These are phyloP conservation scores for Microcyclosporella mali DNA, from an alignment of 2,329 filamentous ascomycete species.

Conservation along the genomic window DNA sequence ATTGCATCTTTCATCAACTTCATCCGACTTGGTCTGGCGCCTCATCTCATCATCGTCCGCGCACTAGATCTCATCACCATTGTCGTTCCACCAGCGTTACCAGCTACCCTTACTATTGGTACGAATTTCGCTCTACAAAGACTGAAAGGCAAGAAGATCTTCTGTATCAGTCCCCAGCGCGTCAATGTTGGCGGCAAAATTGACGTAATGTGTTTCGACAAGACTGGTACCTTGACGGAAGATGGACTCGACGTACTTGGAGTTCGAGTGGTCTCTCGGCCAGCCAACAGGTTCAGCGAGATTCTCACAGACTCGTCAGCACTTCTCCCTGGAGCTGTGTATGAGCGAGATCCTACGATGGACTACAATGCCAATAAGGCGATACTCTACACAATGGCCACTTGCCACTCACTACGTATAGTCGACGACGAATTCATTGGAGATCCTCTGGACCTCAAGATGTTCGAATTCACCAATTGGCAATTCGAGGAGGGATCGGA, in stretches of 20 bases:
- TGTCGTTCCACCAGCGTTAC: conserved; percentile 88
- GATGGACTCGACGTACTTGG: conserved; percentile 92
- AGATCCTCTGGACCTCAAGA: conserved; percentile 91
- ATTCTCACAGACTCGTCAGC: conserved; percentile 61
- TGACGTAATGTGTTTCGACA: conserved; percentile 96
- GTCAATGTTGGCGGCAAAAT: conserved; percentile 96
- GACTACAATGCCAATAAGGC: conserved; percentile 60
- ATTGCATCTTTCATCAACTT: conserved; percentile 91
- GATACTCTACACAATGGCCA: conserved; percentile 90
- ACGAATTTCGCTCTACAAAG: conserved; percentile 89
- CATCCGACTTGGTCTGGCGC: conserved; percentile 70
- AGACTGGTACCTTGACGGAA: conserved; percentile 96
- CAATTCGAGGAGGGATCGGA: conserved; percentile 82
- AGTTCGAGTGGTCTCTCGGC: conserved; percentile 66
- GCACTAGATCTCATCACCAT: conserved; percentile 96
- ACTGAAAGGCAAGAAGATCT: conserved; percentile 83
- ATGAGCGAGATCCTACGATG: conserved; percentile 54
- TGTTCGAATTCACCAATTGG: conserved; percentile 97
- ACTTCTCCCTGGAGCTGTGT: conserved; percentile 50
- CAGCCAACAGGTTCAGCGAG: conserved; percentile 63
- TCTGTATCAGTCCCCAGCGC: conserved; percentile 94
- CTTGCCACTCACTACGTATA: conserved; percentile 82
- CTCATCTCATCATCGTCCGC: conserved; percentile 85
- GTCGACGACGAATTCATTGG: conserved; percentile 86
- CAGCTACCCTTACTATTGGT: conserved; percentile 90